Conservation (phyloP, 176 grass and related monocot species). For the Triticum turgidum region DNA sequence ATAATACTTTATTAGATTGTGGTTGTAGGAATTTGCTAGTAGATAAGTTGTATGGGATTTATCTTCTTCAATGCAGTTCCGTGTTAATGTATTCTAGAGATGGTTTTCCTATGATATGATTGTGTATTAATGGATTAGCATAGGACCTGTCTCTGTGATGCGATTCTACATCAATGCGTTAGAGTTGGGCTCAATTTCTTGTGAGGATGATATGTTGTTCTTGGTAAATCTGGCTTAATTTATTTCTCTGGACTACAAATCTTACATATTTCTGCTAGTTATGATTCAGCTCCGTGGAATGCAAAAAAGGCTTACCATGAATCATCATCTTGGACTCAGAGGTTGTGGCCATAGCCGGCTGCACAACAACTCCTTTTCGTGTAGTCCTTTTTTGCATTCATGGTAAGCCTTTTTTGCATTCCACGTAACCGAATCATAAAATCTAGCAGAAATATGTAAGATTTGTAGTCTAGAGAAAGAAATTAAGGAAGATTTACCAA, state of each 20-base stretch:
- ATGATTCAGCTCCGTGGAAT: not conserved
- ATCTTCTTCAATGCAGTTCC: too few species aligned
- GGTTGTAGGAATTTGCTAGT: too few species aligned
- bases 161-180: not conserved
- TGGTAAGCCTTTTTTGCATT: too few species aligned
- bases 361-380: too few species aligned
- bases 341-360: too few species aligned
- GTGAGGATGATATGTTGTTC: not conserved
- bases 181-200: not conserved
- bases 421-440: too few species aligned
- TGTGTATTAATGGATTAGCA: too few species aligned
- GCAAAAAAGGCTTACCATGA: not conserved
- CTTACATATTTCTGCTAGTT: not conserved
- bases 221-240: not conserved
- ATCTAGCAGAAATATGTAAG: not conserved
- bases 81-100: too few species aligned
- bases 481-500: not conserved
- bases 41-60: too few species aligned
- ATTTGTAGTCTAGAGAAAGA: not conserved
- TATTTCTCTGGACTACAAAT: not conserved
- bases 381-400: too few species aligned
- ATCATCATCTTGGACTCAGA: not conserved
- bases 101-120: too few species aligned
- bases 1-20: too few species aligned
- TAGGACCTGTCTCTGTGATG: not conserved